Conservation (phyloP, 1,284 basidiomycete species). For the Sporisorium reilianum region DNA sequence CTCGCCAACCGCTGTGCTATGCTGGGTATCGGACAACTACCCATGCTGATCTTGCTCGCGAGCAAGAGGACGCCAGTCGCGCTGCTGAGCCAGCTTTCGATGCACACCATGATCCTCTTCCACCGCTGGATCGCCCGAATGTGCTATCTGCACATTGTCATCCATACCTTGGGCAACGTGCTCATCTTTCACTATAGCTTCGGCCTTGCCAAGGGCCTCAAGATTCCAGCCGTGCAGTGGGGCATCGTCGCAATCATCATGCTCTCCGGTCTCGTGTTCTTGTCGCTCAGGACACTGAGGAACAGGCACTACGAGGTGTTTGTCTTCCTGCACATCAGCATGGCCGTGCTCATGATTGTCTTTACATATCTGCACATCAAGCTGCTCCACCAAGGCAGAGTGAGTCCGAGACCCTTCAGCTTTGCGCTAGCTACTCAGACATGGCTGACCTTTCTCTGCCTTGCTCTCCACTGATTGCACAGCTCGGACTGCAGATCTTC, state of each 20-base stretch:
- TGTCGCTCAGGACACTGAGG: conserved; percentile 31
- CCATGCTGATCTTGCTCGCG: conserved; percentile 65
- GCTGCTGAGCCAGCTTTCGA: conserved; percentile 56
- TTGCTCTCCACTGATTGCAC: background rate
- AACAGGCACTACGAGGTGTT: conserved; percentile 47
- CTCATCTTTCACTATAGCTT: conserved; percentile 14
- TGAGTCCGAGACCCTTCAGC: conserved; percentile 6
- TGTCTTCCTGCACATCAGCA: conserved; percentile 62
- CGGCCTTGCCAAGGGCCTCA: conserved; percentile 14
- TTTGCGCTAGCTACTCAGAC: background rate
- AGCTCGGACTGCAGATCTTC: conserved; percentile 28
- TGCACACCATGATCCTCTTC: conserved; percentile 63
- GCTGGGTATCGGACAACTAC: conserved; percentile 58
- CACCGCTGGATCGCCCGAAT: conserved; percentile 68
- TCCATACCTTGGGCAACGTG: conserved; percentile 55
- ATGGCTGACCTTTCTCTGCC: background rate
- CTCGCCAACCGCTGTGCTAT: conserved; percentile 62
- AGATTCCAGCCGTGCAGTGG: conserved; percentile 57
- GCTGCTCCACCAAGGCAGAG: conserved; percentile 40
- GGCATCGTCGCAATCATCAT: conserved; percentile 46
- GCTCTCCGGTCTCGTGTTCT: conserved; percentile 35
- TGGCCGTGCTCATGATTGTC: conserved; percentile 58
- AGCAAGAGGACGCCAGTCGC: conserved; percentile 63
- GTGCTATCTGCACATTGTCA: conserved; percentile 48
- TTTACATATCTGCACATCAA: conserved; percentile 64